A percentile compares a stretch with the other conserved stretches of the same genome.
Conservation (phyloP, 805 yeast species). For the Pichia sporocuriosa region DNA sequence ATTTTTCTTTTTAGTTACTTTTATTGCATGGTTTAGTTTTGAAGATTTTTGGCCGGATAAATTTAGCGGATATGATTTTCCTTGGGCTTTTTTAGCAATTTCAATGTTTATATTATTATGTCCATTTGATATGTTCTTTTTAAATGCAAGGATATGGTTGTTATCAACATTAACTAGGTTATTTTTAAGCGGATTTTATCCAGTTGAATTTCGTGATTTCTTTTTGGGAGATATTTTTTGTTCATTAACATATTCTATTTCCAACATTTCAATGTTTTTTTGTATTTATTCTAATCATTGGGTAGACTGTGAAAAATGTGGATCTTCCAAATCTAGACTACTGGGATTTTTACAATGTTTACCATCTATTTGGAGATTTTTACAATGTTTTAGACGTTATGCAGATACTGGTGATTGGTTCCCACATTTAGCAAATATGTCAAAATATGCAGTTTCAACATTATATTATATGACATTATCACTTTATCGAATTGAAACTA, state of each 20-base stretch:
- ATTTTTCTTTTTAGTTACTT: slow-evolving; percentile 46
- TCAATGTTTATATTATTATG: slow-evolving; percentile 42
- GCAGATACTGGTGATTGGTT: slow-evolving; percentile 93
- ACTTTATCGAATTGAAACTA: slow-evolving; percentile 60
- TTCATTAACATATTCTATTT: slow-evolving; percentile 80
- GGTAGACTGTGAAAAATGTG: slow-evolving; percentile 57
- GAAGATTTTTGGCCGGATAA: slow-evolving; percentile 53
- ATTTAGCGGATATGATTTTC: slow-evolving; percentile 67
- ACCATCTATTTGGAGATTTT: slow-evolving; percentile 84
- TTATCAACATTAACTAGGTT: slow-evolving; percentile 65
- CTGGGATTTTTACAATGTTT: slow-evolving; percentile 82
- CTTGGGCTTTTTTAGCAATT: slow-evolving; percentile 66
- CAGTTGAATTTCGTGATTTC: slow-evolving; percentile 93
- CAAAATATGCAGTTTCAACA: slow-evolving; percentile 64
- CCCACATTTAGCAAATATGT: slow-evolving; percentile 88
- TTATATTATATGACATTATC: slow-evolving; percentile 68
- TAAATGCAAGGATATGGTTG: slow-evolving; percentile 73
- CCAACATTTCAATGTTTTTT: slow-evolving; percentile 78
- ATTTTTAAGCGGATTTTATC: slow-evolving; percentile 75
- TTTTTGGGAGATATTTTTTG: slow-evolving; percentile 88
- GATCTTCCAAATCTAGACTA: slow-evolving; percentile 64
- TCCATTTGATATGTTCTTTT: slow-evolving; percentile 54
- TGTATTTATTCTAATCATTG: slow-evolving; percentile 75
- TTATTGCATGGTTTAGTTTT: slow-evolving; percentile 74
- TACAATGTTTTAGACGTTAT: slow-evolving; percentile 88